phyloP scores from a whole-genome alignment of 306 rosid genomes.

The Vigna radiata region DNA sequence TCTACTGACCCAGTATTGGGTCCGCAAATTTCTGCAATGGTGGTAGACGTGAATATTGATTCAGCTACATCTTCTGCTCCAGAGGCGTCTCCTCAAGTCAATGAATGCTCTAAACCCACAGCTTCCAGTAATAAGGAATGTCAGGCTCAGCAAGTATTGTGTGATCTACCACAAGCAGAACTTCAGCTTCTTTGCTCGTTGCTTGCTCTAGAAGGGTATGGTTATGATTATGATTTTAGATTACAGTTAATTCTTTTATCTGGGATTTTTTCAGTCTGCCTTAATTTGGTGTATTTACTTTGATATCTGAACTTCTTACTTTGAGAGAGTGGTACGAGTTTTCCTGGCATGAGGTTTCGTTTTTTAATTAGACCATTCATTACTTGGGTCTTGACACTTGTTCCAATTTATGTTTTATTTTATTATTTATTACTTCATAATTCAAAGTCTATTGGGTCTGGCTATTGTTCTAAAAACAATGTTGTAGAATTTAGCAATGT shows the following conservation, averaged over 20 bases:
- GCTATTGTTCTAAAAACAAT: slow-evolving; percentile 12
- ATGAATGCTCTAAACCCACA: slow-evolving; percentile 57
- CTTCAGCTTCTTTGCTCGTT: slow-evolving; percentile 91
- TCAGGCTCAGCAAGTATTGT: slow-evolving; percentile 61
- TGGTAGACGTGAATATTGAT: slow-evolving; percentile 68
- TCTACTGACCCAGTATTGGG: slow-evolving; percentile 61
- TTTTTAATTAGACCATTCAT: slow-evolving; percentile 22
- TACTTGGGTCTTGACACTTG: slow-evolving; percentile 18
- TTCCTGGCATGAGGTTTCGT: slow-evolving; percentile 1
- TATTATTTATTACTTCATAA: slow-evolving; percentile 25
- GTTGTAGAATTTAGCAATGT: slow-evolving; percentile 23
- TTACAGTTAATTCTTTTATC: neutral
- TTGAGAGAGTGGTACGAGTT: neutral
- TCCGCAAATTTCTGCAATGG: slow-evolving; percentile 65
- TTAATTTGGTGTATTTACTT: neutral
- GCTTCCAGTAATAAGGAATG: slow-evolving; percentile 57
- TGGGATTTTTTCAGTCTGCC: neutral
- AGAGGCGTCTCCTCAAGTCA: slow-evolving; percentile 56
- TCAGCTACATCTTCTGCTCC: slow-evolving; percentile 55
- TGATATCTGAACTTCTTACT: neutral
- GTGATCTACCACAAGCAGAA: slow-evolving; percentile 79
- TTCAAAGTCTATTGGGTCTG: slow-evolving; percentile 18
- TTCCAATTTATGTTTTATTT: slow-evolving; percentile 23
- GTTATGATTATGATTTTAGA: slow-evolving; percentile 25
- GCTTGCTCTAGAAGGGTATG: slow-evolving; percentile 98